Percentiles rank a stretch among this genome's conserved stretches.
Evolutionary conservation across 73 alveolate species (phyloP).

Genomic region (Tetrahymena malaccensis): DNA sequence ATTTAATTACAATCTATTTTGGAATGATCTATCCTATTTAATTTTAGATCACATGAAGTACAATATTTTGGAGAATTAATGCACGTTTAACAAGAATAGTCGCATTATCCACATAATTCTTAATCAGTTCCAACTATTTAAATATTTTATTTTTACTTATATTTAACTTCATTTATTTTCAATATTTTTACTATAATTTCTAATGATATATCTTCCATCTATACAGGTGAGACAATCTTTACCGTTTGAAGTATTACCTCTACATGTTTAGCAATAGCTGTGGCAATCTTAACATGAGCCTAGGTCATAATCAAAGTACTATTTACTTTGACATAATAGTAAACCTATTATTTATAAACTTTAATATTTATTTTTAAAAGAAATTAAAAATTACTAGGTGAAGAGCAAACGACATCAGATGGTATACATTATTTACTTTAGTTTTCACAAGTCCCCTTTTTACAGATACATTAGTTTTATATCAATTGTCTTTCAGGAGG

Average conservation of each 20-base stretch:
- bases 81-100: not conserved
- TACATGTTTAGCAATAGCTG: not conserved
- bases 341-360: not conserved
- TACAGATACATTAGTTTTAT: not conserved
- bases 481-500: not conserved
- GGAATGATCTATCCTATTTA: not conserved
- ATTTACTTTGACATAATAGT: not conserved
- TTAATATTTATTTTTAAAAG: not conserved
- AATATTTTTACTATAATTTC: not conserved
- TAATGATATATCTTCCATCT: not conserved
- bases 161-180: not conserved
- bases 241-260: not conserved
- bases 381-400: not conserved
- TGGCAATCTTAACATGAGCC: not conserved
- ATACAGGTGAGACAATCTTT: not conserved
- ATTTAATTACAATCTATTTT: not conserved
- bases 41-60: not conserved
- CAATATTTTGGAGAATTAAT: not conserved
- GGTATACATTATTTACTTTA: not conserved
- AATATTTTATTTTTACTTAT: not conserved
- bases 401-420: not conserved
- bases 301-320: not conserved
- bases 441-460: not conserved
- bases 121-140: not conserved
- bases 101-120: not conserved